Conservation (phyloP, 257 asterid genomes). For the Fraxinus cuspidata region DNA sequence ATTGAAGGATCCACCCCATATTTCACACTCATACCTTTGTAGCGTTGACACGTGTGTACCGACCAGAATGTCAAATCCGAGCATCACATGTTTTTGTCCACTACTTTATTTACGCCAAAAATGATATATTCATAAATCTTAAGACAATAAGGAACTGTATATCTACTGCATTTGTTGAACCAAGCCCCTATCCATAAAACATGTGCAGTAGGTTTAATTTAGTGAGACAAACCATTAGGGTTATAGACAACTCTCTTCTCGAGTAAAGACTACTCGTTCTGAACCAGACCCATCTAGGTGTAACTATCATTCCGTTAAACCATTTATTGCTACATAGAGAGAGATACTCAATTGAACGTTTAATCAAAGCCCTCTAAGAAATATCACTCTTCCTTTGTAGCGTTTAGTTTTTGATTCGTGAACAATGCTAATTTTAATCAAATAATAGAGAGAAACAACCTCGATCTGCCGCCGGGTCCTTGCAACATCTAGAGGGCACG, state of each 20-base stretch:
- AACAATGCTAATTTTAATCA: constrained; percentile 3
- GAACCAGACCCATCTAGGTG: neutral
- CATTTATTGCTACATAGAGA: neutral
- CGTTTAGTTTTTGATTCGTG: neutral
- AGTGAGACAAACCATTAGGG: neutral
- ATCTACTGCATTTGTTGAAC: no score
- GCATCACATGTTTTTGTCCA: neutral
- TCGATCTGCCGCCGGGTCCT: constrained; percentile 85
- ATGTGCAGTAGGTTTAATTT: neutral
- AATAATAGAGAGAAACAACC: constrained; percentile 41
- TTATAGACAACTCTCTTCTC: neutral
- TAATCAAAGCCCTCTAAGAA: neutral
- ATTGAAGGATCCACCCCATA: no score
- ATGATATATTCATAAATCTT: neutral
- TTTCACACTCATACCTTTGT: no score
- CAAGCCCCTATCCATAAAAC: neutral
- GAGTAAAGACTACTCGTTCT: neutral
- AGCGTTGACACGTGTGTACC: no score
- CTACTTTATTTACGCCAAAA: neutral
- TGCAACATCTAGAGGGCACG: constrained; percentile 86
- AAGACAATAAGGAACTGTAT: neutral
- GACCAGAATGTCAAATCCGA: no score
- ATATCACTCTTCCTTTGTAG: neutral
- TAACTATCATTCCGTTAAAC: no score
- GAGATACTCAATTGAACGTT: neutral